A percentile compares a stretch with the other conserved stretches of the same genome.
These are phyloP conservation scores for Coix lacrymajobi DNA, from an alignment of 176 grass and related monocot species.

Conservation along the genomic window DNA sequence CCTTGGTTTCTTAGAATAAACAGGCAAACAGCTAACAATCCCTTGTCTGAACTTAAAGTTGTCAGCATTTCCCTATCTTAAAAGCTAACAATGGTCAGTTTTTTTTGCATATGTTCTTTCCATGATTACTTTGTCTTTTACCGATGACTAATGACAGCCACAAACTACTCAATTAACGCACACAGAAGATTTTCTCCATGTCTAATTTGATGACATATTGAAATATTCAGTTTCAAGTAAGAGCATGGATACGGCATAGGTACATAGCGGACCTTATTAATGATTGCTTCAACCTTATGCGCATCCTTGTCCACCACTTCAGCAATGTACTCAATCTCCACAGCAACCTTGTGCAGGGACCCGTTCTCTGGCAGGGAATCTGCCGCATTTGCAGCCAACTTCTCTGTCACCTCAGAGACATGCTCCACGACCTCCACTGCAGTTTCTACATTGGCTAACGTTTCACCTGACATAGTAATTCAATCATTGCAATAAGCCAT, in stretches of 20 bases:
- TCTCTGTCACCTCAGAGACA: constrained; percentile 58
- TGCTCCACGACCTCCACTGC: constrained; percentile 53
- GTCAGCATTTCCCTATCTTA: not conserved
- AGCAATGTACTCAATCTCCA: constrained; percentile 66
- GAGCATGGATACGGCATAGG: not conserved
- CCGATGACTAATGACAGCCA: not conserved
- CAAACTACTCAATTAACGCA: not conserved
- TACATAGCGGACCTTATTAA: constrained; percentile 67
- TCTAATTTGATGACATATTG: not conserved
- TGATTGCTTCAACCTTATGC: constrained; percentile 54
- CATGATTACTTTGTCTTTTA: not conserved
- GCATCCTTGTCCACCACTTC: constrained; percentile 67
- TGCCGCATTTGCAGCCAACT: constrained; percentile 51
- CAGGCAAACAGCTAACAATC: not conserved
- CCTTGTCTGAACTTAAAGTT: not conserved
- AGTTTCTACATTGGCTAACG: constrained; percentile 42
- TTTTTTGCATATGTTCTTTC: not conserved
- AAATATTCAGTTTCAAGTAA: not conserved
- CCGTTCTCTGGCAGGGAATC: constrained; percentile 36
- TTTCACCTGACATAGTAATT: constrained; percentile 43
- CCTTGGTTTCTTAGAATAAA: constrained; percentile 15
- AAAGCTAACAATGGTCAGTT: not conserved
- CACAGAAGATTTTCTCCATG: not conserved
- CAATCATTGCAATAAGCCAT: not conserved
- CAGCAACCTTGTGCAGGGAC: constrained; percentile 34